Base-by-base conservation (phyloP, 2,329 filamentous ascomycete species). In the Claviceps sp. region DNA sequence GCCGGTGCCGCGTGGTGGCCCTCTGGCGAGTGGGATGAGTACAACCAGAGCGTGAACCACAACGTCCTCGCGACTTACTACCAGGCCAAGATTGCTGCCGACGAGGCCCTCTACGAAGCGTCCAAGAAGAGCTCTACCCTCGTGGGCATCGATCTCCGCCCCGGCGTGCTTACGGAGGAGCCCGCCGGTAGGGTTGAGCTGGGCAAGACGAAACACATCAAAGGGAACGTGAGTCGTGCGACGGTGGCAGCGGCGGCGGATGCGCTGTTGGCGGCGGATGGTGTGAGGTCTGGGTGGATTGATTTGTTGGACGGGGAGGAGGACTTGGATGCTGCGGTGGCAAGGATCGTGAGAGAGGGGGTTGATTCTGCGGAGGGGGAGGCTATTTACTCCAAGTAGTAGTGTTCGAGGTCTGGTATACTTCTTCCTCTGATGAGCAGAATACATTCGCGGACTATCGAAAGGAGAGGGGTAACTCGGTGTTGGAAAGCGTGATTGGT, bases 191-290 rank as follows among this genome's bases (percentile, higher is more conserved):
- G 66, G 47, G 68, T 79, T 7, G 65, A 66, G 58, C 62, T 79
- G 4, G 76, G 76, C 37, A 73, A 69, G 63, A 72, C 68, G 2
- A 60, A 61, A n/a, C 55, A 55, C 2, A 56, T 66, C 8, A 58
- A 56, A 38, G 73, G 72, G 13, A 62, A 60, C 1, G 72, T 77
- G 46, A 76, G 75, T 53, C 71, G 83, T 6, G 78, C 74, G 50
- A 74, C 77, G 58, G 82, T 86, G 9, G 83, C 83, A 6, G 65
- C 71, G 52, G 71, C 80, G 2, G 74, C 78, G 1, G 77, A 76
- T 9, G 67, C 73, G 56, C 66, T 83, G 55, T 68, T 86, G 48
- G 77, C 74, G 1, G 64, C 64, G 0, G 70, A 71, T 1, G 68
- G 68, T 5, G 62, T 73, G 23, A 71, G 68, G 65, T 78, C 66